Percentiles rank a stretch among this genome's conserved stretches.
Conservation (phyloP, 352 stramenopile genomes). For the Globisporangium sylvaticum region DNA sequence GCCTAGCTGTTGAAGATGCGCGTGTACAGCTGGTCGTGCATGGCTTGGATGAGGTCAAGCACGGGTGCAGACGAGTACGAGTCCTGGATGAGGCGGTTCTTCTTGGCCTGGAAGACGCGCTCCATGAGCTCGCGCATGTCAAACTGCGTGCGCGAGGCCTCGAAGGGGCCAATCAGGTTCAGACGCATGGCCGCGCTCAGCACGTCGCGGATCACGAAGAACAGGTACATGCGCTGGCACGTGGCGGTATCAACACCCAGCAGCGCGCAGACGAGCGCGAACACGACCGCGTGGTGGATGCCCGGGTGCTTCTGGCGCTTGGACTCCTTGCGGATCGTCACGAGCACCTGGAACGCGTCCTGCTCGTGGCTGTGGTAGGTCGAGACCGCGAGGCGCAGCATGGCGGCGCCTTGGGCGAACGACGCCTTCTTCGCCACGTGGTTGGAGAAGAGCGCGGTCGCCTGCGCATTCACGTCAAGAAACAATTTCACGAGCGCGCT, state of each 20-base stretch:
- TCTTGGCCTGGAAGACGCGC: conserved; percentile 55
- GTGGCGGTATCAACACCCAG: conserved; percentile 37
- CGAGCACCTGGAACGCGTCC: conserved; percentile 32
- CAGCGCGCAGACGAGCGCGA: conserved; percentile 60
- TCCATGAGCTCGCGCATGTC: conserved; percentile 48
- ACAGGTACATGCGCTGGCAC: conserved; percentile 79
- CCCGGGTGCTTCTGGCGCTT: conserved; percentile 47
- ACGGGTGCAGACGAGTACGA: conserved; percentile 77
- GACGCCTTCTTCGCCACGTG: conserved; percentile 78
- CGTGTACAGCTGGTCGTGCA: conserved; percentile 87
- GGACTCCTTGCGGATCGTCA: conserved; percentile 43
- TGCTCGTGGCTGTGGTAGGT: conserved; percentile 32
- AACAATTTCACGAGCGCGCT: conserved; percentile 33
- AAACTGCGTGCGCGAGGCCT: conserved; percentile 68
- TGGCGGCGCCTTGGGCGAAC: conserved; percentile 60
- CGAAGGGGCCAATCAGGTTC: conserved; percentile 71
- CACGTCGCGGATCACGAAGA: conserved; percentile 63
- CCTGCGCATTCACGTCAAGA: conserved; percentile 43
- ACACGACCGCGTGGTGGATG: conserved; percentile 67
- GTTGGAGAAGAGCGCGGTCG: conserved; percentile 68
- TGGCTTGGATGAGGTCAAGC: conserved; percentile 76
- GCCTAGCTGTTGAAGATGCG: conserved; percentile 82
- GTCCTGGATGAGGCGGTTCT: conserved; percentile 52
- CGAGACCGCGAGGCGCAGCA: conserved; percentile 63
- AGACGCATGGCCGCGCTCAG: conserved; percentile 76